Evolutionary conservation across 139 green algal species (phyloP), one percentile per base, ranked within the genome.

Genomic region (Chlamydomonas sp.): DNA sequence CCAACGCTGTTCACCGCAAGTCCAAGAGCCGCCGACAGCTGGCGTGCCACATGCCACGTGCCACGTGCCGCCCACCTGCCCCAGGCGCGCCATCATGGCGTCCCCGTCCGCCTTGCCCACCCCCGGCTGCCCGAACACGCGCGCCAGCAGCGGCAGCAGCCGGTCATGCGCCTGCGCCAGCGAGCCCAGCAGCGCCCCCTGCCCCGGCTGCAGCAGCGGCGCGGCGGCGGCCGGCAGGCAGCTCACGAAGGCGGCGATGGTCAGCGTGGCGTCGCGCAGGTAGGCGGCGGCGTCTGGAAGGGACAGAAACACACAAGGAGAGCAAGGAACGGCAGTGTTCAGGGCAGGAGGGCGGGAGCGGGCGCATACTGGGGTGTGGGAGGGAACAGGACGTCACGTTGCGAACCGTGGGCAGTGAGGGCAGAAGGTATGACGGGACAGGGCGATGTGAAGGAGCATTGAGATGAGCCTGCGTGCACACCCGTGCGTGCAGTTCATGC

Each of bases 221-320:
- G 57, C 72, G 17, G 86, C 90, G 12, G 90, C 89, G 10, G 90
- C 77, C 0, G 92, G 92, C 68, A 90, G 90, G 18, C 89, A 93
- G 12, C 80, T 61, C 62, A 96, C 57, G 49, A 98, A 90, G 12
- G 90, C 90, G 58, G 80, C 84, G 6, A 98, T 83, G 0, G 93
- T 97, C 16, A 94, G 58, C 67, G 83, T 91, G 0, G 91, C 89
- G 80, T 99, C 96, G 2, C 80, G 77, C 67, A 97, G 62, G 85
- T 98, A 98, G 1, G 64, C 49, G 2, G 93, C 61, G 4, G 90
- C 94, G 85, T 97, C 95, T 95, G 92, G 84, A 79, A n/a, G 10
- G 31, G 31, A 49, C 31, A 17, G 8, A n/a, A n/a, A 17, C 49
- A 82, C 63, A 49, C 59, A 14, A 12, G 79, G 7, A 84, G 8